Conservation (phyloP, 257 asterid species). For the Jacaranda copaia region DNA sequence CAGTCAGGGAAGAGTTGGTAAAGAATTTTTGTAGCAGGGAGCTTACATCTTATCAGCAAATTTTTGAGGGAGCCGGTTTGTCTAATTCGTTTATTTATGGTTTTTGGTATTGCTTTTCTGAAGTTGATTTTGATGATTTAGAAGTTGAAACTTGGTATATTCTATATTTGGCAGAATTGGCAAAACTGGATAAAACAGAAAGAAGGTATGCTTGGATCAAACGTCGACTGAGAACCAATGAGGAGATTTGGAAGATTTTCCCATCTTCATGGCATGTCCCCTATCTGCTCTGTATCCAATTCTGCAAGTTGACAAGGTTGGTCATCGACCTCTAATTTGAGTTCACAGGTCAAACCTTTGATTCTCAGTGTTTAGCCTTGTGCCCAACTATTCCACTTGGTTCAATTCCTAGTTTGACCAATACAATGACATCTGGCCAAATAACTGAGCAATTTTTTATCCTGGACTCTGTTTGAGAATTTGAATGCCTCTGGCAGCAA, state of each 20-base stretch:
- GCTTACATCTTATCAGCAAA: slow-evolving; percentile 74
- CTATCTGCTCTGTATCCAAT: slow-evolving; percentile 76
- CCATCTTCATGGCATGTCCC: slow-evolving; percentile 78
- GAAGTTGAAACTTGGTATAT: slow-evolving; percentile 28
- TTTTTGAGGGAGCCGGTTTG: slow-evolving; percentile 79
- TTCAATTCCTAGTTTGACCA: slow-evolving; percentile 17
- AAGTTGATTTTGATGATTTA: background rate
- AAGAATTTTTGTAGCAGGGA: slow-evolving; percentile 69
- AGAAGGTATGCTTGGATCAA: slow-evolving; percentile 84
- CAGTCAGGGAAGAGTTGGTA: slow-evolving; percentile 72
- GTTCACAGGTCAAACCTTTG: background rate
- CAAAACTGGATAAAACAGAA: slow-evolving; percentile 75
- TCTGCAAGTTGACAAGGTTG: slow-evolving; percentile 79
- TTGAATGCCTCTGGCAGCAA: slow-evolving; percentile 27
- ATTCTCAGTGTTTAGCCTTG: background rate
- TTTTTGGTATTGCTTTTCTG: slow-evolving; percentile 25
- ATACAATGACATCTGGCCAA: background rate
- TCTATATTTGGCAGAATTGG: slow-evolving; percentile 51
- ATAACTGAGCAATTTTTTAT: slow-evolving; percentile 9
- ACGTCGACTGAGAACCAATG: slow-evolving; percentile 75
- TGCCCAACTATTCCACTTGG: slow-evolving; percentile 19
- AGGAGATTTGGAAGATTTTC: slow-evolving; percentile 78
- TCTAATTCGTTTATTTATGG: slow-evolving; percentile 19
- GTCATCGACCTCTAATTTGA: slow-evolving; percentile 25
- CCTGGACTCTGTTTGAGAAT: slow-evolving; percentile 8